Base-by-base conservation (phyloP, 495 filamentous ascomycete species). In the Talaromyces stipitatus region DNA sequence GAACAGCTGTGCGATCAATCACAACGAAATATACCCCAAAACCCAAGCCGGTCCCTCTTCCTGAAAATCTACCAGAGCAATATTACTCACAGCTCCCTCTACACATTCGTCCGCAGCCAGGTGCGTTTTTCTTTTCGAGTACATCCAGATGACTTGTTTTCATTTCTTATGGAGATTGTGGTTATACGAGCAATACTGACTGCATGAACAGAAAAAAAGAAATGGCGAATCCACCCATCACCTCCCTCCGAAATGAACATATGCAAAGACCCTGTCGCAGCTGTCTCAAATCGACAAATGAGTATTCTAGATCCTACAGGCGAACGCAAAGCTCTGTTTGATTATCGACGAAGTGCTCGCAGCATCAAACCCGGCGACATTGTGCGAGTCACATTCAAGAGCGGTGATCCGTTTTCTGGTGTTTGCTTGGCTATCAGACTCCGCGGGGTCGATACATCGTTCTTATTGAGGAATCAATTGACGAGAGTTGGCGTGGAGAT, bases 401-500 rank as follows among this genome's bases (percentile, higher is more conserved):
- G 81, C 62, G 89, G 91, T 29, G 92, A 96, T 63, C 92, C 94
- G 0, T 97, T 96, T 69, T 79, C 90, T 12, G 94, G 94, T 27
- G 88, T 95, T 10, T 86, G 85, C 60, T 69, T 99, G 63, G 87
- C 85, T 62, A 92, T 97, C 66, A 85, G 91, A 26, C 78, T 91
- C 32, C 81, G 82, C 5, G 92, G 91, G 59, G 79, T 95, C 23
- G 94, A 99, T 69, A 92, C 90, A 5, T 86, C 85, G 1, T 82
- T 97, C 43, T 70, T 96, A 59, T 77, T 99, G 54, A 79, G 94
- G 24, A 92, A 91, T 64, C 82, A 92, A 61, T 69, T 99, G 54
- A 85, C 84, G 43, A 79, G 86, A 54, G 82, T 94, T 5, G 89
- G 90, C 47, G 91, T 96, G n/a, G 94, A 99, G 82, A 91, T 96